Base-by-base conservation (phyloP, 306 rosid genomes). In the Purshia tridentata region DNA sequence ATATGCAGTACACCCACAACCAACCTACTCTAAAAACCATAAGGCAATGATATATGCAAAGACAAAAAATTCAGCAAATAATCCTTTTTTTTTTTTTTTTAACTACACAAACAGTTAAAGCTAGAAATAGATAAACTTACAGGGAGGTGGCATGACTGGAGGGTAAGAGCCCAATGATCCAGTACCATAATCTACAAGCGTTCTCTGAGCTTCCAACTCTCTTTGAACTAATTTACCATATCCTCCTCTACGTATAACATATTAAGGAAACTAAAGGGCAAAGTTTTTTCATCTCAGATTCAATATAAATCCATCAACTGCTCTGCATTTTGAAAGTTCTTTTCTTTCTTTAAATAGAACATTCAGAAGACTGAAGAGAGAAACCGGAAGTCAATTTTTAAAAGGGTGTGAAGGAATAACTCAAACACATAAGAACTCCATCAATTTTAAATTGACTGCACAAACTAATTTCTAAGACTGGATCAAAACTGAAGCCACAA, bases 191-290 rank as follows among this genome's bases (percentile, higher is more conserved):
- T 93, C 98, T 54, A 91, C 98, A 80, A 93, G 97, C 78, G 88
- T 90, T 85, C 98, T 93, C 72, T 91, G 98, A 70, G 87, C 97
- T 89, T 93, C 98, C 67, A 91, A 87, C 87, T 93, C 97, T 80
- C 64, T 80, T 80, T 93, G 97, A 70, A 93, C 97, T 69, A 93
- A 80, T 74, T 93, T 93, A 45, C 98, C 98, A 73, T 89, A 93
- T 40, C 98, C 98, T 69, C 98, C 98, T 85, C 98, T 91, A 75
- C 97, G 96, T 93, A 75, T 67, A 37, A 40, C 74, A 66, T 76
- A 62, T 93, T 85, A 91, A 89, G 88, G 92, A 82, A 84, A 65
- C 82, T 48, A 85, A 75, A 64, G 37, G 55, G 47, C 3, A 71
- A 48, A 5, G 0, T 15, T 41, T 39, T 19, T 50, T 42, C 41